Evolutionary conservation across 306 rosid genomes (phyloP), one percentile per base, ranked within the genome.

Genomic region (Prunus dulcis): DNA sequence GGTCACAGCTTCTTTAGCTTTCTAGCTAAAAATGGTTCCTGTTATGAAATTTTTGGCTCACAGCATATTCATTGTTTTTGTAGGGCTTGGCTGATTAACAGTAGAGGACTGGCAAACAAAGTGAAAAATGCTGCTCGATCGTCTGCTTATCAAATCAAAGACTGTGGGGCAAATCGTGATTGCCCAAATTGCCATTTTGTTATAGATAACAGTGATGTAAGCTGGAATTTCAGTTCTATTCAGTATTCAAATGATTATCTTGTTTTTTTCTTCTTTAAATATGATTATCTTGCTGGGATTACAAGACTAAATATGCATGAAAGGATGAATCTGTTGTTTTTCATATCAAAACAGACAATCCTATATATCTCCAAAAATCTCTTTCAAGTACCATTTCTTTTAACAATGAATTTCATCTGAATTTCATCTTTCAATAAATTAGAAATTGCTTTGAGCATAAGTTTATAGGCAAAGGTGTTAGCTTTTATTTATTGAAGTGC

Each of bases 121-220:
- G 90, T 95, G 45, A 92, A 86, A 81, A 88, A 79, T 77, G 82
- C 81, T 72, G 46, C 84, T 43, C 56, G 64, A 56, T 76, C 88
- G 63, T 73, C 90, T 57, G 82, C 87, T 28, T 81, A 75, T 80
- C 93, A 83, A 55, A 82, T 89, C 68, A 89, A 86, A 77, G 97
- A 92, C 76, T 89, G 89, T 66, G 97, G 88, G 6, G 96, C 96
- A 15, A 88, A 63, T 73, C 91, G 93, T 1, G 91, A 92, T 83
- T 95, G 98, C 79, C 98, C 98, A 2, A 90, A 77, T 45, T 95
- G 98, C 84, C 75, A 67, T 51, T 76, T 61, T 79, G 75, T 57
- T 22, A 90, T 95, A 18, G 88, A 84, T 72, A 95, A 95, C 60
- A 84, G 89, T 38, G 98, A 92, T 88, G 98, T 93, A 90, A 81